Percentiles rank a stretch among this genome's conserved stretches.
Conservation (phyloP, 345 rosid genomes). For the Eucalyptus marginata region DNA sequence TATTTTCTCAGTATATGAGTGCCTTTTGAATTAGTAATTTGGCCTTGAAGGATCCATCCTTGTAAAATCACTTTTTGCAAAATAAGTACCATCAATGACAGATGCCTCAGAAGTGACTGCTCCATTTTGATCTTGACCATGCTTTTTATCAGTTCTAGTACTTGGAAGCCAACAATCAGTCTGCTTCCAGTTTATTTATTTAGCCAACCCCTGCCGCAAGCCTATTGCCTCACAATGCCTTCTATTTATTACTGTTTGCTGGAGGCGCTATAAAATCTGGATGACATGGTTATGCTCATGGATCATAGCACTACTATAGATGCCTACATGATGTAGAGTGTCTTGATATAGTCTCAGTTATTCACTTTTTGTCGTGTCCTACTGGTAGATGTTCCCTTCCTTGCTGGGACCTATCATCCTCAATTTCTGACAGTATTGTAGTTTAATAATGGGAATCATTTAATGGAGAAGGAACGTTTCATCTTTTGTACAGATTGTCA, state of each 20-base stretch:
- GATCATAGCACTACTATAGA: not conserved
- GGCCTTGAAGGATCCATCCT: not conserved
- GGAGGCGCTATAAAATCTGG: not conserved
- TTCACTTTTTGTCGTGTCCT: not conserved
- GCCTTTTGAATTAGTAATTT: not conserved
- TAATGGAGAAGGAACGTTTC: not conserved
- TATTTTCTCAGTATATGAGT: not conserved
- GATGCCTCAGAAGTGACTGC: not conserved
- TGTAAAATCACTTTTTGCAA: not conserved
- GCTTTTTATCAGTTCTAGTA: not conserved
- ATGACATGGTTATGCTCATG: not conserved
- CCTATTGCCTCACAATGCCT: not conserved
- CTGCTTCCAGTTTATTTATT: not conserved
- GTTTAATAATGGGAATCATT: not conserved
- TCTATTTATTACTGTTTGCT: not conserved
- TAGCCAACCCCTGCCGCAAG: not conserved
- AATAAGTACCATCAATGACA: not conserved
- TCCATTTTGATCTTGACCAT: not conserved
- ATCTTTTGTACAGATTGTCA: constrained; percentile 32
- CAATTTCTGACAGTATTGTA: not conserved
- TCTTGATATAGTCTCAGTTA: not conserved
- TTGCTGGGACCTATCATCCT: not conserved
- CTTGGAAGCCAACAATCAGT: not conserved
- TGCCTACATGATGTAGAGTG: not conserved
- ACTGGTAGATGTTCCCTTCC: not conserved